A percentile compares a stretch with the other conserved stretches of the same genome.
phyloP scores from a whole-genome alignment of 768 basidiomycete genomes.

The Hygrophoropsis aurantiaca region DNA sequence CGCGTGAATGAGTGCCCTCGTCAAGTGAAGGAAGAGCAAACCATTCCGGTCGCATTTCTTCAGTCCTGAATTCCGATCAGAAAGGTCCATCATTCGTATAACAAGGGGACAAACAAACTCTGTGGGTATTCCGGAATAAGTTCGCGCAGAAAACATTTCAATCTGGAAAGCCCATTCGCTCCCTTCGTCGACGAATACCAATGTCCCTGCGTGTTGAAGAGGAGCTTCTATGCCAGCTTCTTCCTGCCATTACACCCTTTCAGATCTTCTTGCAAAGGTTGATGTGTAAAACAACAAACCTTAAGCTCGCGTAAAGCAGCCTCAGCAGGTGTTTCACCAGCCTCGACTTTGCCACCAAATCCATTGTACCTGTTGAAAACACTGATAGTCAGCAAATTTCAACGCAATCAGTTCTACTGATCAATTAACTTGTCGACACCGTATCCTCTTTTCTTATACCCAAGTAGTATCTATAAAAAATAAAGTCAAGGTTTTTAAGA shows the following conservation, averaged over 20 bases:
- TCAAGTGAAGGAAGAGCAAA: slow-evolving; percentile 39
- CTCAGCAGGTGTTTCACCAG: slow-evolving; percentile 61
- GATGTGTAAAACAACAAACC: slow-evolving; percentile 29
- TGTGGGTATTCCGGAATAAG: slow-evolving; percentile 56
- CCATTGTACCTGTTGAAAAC: slow-evolving; percentile 70
- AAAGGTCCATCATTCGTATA: not conserved
- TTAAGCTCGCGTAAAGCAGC: slow-evolving; percentile 78
- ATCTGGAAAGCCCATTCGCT: slow-evolving; percentile 66
- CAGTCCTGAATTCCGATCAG: slow-evolving; percentile 50
- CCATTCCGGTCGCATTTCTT: slow-evolving; percentile 89
- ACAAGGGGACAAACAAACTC: slow-evolving; percentile 51
- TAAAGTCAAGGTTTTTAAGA: slow-evolving; percentile 40
- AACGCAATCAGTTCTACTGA: not conserved
- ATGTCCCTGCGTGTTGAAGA: slow-evolving; percentile 59
- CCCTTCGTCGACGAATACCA: slow-evolving; percentile 61
- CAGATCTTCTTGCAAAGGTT: not conserved
- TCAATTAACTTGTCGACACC: slow-evolving; percentile 56
- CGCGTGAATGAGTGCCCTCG: not conserved
- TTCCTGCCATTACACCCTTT: slow-evolving; percentile 49
- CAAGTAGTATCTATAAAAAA: slow-evolving; percentile 67
- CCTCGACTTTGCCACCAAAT: slow-evolving; percentile 86
- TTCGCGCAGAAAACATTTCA: slow-evolving; percentile 65
- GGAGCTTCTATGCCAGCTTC: slow-evolving; percentile 75
- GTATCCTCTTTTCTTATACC: slow-evolving; percentile 79
- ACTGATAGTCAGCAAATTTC: not conserved